phyloP scores from a whole-genome alignment of 1,284 basidiomycete species.

The Quambalaria eucalypti region DNA sequence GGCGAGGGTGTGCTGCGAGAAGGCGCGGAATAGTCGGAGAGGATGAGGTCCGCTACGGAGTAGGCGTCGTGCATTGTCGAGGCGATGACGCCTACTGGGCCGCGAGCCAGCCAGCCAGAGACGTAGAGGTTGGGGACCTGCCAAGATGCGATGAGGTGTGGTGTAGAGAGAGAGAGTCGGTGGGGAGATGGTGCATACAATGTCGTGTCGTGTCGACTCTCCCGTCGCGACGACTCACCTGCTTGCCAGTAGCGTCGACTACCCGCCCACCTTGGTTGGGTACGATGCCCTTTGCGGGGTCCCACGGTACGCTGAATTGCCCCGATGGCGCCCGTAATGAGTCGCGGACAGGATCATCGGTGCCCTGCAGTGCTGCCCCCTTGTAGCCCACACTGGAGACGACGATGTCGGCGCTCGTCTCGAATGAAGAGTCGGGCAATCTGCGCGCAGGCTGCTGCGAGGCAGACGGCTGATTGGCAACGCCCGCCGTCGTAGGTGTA shows the following conservation, averaged over 20 bases:
- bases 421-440: conserved; percentile 34
- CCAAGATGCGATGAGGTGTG: neutral
- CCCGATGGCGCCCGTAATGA: neutral
- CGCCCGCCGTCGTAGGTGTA: neutral
- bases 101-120: conserved; percentile 85
- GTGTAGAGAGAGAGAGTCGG: too few relatives aligned
- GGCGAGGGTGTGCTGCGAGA: neutral
- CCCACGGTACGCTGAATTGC: conserved; percentile 7
- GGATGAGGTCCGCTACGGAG: conserved; percentile 62
- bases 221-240: too few relatives aligned
- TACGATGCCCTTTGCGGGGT: conserved; percentile 8
- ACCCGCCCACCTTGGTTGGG: conserved; percentile 19
- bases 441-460: neutral
- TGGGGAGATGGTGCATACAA: too few relatives aligned
- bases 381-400: conserved; percentile 82
- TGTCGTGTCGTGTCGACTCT: too few relatives aligned
- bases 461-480: neutral
- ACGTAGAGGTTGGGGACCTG: conserved; percentile 60
- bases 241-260: neutral
- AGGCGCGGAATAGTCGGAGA: conserved; percentile 51
- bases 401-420: conserved; percentile 63
- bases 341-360: neutral
- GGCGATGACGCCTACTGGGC: conserved; percentile 84
- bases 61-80: conserved; percentile 91
- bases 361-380: conserved; percentile 55